phyloP scores from a whole-genome alignment of 306 rosid species.

The Lablab purpureus region DNA sequence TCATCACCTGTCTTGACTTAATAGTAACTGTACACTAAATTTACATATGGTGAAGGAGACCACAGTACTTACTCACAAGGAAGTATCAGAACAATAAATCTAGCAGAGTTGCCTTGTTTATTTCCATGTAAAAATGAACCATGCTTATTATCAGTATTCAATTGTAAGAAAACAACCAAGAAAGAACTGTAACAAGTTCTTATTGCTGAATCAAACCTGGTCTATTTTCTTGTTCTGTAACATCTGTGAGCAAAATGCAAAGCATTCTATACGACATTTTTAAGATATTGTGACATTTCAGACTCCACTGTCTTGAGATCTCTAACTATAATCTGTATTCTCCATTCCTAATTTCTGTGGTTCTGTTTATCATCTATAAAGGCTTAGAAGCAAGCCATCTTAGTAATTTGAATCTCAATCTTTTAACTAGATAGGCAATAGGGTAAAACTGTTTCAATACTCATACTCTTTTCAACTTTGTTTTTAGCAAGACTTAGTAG shows the following conservation, averaged over 20 bases:
- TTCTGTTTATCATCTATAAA: neutral
- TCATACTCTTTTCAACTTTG: neutral
- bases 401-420: neutral
- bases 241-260: no score
- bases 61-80: no score
- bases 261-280: no score
- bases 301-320: neutral
- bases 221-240: no score
- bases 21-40: neutral
- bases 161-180: neutral
- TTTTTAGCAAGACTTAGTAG: neutral
- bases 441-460: neutral
- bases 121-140: slow-evolving; percentile 14
- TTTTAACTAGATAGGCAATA: neutral
- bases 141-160: neutral
- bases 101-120: slow-evolving; percentile 4
- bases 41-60: neutral
- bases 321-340: neutral
- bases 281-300: neutral
- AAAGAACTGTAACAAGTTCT: no score
- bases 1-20: neutral
- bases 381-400: neutral
- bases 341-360: neutral
- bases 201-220: no score
- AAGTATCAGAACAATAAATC: slow-evolving; percentile 14